These are phyloP conservation scores for Alternaria sp. DNA, from an alignment of 2,329 filamentous ascomycete species.

Conservation along the genomic window DNA sequence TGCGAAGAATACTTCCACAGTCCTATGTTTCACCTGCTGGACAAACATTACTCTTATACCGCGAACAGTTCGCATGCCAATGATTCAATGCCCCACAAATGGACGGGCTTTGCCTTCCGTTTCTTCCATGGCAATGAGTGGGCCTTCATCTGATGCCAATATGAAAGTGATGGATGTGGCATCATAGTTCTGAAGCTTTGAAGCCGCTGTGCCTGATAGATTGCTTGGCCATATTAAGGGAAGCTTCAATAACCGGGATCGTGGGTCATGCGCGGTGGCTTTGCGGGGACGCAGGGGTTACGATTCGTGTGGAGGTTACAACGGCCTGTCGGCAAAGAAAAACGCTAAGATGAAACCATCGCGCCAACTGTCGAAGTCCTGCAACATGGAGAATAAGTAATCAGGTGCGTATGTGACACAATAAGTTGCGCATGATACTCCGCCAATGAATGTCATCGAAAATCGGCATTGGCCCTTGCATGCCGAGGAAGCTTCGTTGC, in stretches of 20 bases:
- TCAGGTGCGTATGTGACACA: constrained; percentile 3
- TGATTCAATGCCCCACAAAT: constrained; percentile 5
- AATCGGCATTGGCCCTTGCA: not conserved
- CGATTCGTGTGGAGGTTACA: constrained; percentile 20
- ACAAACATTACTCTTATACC: constrained; percentile 24
- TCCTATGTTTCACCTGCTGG: not conserved
- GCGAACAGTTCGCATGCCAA: not conserved
- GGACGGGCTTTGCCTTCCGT: constrained; percentile 27
- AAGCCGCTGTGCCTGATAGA: constrained; percentile 29
- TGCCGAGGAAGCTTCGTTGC: constrained; percentile 5
- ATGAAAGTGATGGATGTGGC: constrained; percentile 10
- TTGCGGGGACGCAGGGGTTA: constrained; percentile 22
- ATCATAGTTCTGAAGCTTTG: constrained; percentile 14
- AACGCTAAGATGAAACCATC: not conserved
- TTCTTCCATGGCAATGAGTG: constrained; percentile 11
- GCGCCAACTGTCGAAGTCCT: not conserved
- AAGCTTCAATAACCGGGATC: constrained; percentile 12
- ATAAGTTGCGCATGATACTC: not conserved
- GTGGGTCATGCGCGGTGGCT: constrained; percentile 13
- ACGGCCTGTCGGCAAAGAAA: constrained; percentile 1
- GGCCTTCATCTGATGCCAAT: constrained; percentile 20
- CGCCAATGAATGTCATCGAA: not conserved
- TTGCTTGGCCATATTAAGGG: constrained; percentile 30
- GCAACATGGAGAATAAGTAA: not conserved
- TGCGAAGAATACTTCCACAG: constrained; percentile 8